These are phyloP conservation scores for Leccinellum luteum DNA, from an alignment of 768 basidiomycete genomes.

Conservation along the genomic window DNA sequence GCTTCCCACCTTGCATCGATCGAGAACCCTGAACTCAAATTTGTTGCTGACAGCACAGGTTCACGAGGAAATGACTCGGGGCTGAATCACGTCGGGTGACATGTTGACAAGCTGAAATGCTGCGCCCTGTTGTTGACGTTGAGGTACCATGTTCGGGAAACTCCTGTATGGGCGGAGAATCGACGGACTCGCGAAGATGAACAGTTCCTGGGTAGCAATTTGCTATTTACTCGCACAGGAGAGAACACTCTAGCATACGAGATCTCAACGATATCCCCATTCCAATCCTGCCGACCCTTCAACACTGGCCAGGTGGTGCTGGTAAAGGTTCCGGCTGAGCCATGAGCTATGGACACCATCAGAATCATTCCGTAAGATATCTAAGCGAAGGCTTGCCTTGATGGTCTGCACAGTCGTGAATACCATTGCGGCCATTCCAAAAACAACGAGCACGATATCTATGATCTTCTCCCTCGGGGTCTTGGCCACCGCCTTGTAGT, in stretches of 20 bases:
- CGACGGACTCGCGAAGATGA: constrained; percentile 13
- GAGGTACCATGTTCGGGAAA: background rate
- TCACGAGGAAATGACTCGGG: background rate
- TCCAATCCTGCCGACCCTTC: constrained; percentile 6
- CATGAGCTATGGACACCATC: constrained; percentile 50
- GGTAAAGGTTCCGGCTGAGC: constrained; percentile 42
- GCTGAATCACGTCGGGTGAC: background rate
- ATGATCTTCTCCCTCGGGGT: constrained; percentile 61
- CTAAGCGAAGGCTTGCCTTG: constrained; percentile 38
- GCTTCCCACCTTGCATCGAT: constrained; percentile 5
- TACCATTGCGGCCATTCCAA: constrained; percentile 66
- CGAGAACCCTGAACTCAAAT: constrained; percentile 1
- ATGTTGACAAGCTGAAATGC: background rate
- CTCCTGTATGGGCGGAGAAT: constrained; percentile 22
- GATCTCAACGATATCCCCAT: constrained; percentile 10
- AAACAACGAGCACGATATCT: constrained; percentile 73
- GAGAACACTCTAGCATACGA: constrained; percentile 9
- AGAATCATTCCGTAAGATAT: constrained; percentile 6
- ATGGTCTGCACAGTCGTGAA: constrained; percentile 85
- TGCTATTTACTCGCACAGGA: constrained; percentile 14
- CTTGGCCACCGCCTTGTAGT: constrained; percentile 80
- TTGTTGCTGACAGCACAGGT: background rate
- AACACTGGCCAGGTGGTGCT: constrained; percentile 36
- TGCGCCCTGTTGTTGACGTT: background rate
- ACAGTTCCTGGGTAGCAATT: constrained; percentile 13